Percentiles rank a stretch among this genome's conserved stretches.
phyloP scores from a whole-genome alignment of 2,329 filamentous ascomycete genomes.

The Fonsecaea monophora region DNA sequence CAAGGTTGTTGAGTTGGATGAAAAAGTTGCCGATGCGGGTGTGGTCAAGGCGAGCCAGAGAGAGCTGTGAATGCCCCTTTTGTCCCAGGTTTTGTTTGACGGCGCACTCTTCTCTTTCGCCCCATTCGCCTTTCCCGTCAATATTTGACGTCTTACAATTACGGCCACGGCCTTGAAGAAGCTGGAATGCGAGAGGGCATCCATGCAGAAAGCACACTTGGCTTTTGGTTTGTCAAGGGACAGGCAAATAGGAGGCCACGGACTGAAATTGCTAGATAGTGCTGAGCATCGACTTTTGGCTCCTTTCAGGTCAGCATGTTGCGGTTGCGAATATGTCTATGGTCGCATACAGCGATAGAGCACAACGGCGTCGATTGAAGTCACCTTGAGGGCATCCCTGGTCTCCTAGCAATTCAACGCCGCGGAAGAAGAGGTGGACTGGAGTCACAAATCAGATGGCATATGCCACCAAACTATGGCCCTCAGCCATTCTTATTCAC shows the following conservation, averaged over 20 bases:
- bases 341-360: not conserved
- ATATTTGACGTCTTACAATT: not conserved
- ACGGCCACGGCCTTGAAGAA: not conserved
- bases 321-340: not conserved
- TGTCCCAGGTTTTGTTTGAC: not conserved
- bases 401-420: not conserved
- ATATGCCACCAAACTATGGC: not conserved
- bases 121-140: not conserved
- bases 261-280: not conserved
- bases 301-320: not conserved
- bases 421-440: not conserved
- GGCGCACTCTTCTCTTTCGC: not conserved
- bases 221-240: not conserved
- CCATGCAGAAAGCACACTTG: not conserved
- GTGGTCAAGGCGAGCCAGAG: conserved; percentile 75
- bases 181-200: not conserved
- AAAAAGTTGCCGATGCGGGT: conserved; percentile 56
- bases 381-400: not conserved
- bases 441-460: not conserved
- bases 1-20: conserved; percentile 57
- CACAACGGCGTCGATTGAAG: not conserved
- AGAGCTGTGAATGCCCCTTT: conserved; percentile 63
- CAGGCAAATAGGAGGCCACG: not conserved
- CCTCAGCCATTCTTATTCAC: not conserved
- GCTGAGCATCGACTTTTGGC: not conserved